A percentile compares a stretch with the other conserved stretches of the same genome.
phyloP scores from a whole-genome alignment of 495 filamentous ascomycete genomes.

The Penicillium turbatum region DNA sequence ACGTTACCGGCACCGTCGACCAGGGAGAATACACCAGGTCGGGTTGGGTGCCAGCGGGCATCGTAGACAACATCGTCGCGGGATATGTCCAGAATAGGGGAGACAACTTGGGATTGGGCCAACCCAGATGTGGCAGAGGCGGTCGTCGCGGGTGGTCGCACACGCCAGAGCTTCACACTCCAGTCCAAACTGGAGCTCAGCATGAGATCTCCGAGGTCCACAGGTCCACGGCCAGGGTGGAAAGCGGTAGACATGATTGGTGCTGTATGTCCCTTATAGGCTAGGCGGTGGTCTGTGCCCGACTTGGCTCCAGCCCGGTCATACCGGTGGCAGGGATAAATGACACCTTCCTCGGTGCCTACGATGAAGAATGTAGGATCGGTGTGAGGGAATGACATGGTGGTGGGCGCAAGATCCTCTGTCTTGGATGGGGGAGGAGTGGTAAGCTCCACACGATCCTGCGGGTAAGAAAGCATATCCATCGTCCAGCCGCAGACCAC shows the following conservation, averaged over 20 bases:
- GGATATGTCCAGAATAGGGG: conserved; percentile 80
- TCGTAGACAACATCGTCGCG: conserved; percentile 97
- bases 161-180: conserved; percentile 96
- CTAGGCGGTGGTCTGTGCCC: conserved; percentile 79
- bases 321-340: conserved; percentile 94
- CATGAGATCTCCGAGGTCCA: conserved; percentile 94
- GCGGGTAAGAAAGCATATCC: conserved; percentile 93
- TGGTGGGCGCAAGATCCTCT: conserved; percentile 92
- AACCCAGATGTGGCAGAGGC: conserved; percentile 41
- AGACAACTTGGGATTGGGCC: conserved; percentile 41
- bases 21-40: conserved; percentile 86
- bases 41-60: conserved; percentile 85
- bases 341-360: conserved; percentile 91
- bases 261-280: conserved; percentile 82
- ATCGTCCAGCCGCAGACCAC: conserved; percentile 95
- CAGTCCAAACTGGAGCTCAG: conserved; percentile 85
- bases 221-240: conserved; percentile 82
- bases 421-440: conserved; percentile 85
- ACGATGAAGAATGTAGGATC: conserved; percentile 98
- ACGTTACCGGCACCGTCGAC: conserved; percentile 92
- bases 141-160: conserved; percentile 60
- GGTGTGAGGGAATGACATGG: conserved; percentile 91
- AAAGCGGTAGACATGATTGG: conserved; percentile 96
- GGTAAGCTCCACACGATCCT: conserved; percentile 82
- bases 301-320: conserved; percentile 95